A percentile compares a stretch with the other conserved stretches of the same genome.
phyloP scores from a whole-genome alignment of 2,329 filamentous ascomycete genomes.

The Talaromyces sp. region DNA sequence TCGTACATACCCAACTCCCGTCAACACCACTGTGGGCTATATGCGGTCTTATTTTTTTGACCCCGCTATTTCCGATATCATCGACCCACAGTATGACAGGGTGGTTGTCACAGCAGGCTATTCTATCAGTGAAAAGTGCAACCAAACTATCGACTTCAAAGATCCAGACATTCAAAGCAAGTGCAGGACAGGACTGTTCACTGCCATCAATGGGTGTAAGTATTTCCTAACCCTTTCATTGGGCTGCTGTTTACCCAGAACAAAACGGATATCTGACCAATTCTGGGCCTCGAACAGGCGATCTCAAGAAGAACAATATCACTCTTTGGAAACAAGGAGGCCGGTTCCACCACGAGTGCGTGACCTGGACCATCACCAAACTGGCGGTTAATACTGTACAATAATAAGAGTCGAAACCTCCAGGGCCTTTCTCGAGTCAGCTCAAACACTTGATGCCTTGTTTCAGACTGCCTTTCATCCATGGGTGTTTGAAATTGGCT shows the following conservation, averaged over 20 bases:
- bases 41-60: background rate
- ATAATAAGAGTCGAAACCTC: background rate
- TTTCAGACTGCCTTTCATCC: no score
- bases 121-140: background rate
- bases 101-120: background rate
- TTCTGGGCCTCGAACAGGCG: background rate
- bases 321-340: background rate
- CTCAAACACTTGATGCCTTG: background rate
- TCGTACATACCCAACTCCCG: background rate
- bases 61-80: background rate
- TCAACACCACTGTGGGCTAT: no score
- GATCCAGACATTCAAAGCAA: background rate
- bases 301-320: background rate
- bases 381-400: background rate
- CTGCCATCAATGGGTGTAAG: background rate
- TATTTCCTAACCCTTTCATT: background rate
- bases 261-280: background rate
- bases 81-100: background rate
- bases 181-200: background rate
- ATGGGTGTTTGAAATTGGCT: no score
- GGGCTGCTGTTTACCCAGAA: background rate
- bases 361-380: background rate
- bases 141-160: background rate
- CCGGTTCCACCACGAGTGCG: background rate
- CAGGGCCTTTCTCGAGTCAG: background rate